Evolutionary conservation across 2,329 filamentous ascomycete genomes (phyloP), one percentile per base, ranked within the genome.

Genomic region (Samsoniella hepiali): DNA sequence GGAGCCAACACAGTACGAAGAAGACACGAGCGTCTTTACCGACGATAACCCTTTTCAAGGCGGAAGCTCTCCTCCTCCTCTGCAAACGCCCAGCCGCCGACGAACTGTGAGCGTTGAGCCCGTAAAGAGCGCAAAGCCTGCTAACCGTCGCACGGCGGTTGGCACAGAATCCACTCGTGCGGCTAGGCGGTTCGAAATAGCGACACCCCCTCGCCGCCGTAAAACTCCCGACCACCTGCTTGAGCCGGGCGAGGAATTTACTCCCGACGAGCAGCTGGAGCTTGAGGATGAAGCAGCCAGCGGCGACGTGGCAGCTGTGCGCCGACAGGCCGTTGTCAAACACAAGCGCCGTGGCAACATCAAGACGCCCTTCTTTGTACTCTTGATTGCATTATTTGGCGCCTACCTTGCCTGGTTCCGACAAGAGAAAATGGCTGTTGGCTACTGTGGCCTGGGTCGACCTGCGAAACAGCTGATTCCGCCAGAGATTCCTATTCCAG

Each of bases 381-480:
- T 97, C 2, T 73, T 94, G 3, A 73, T 90, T 27, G 88, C 89
- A 0, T 77, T 95, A 10, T 75, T 95, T 7, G 84, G 84, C 38
- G 87, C 89, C 0, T 91, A 96, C 67, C 89, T 83, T 36, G 85
- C 85, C 9, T 95, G 93, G 85, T 99, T 93, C 79, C 84, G 94
- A 56, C 91, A 97, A 73, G 95, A 99, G 76, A 98, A 98, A 81
- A 81, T 97, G n/a, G 90, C 91, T 17, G 91, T 98, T 27, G 95
- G 96, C 40, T 99, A 96, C 73, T 99, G 95, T 73, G 93, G 93
- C 13, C 84, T 96, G 60, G 95, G 90, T 31, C 85, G 88, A 60
- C 81, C 86, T 55, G 84, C 82, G 2, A 79, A 77, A 38, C 72
- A 79, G 67, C 72, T 86, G 36, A 73, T 86, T 22, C 82, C 83